Evolutionary conservation across 495 filamentous ascomycete genomes (phyloP).

Genomic region (Sabuloglossum arenarium): DNA sequence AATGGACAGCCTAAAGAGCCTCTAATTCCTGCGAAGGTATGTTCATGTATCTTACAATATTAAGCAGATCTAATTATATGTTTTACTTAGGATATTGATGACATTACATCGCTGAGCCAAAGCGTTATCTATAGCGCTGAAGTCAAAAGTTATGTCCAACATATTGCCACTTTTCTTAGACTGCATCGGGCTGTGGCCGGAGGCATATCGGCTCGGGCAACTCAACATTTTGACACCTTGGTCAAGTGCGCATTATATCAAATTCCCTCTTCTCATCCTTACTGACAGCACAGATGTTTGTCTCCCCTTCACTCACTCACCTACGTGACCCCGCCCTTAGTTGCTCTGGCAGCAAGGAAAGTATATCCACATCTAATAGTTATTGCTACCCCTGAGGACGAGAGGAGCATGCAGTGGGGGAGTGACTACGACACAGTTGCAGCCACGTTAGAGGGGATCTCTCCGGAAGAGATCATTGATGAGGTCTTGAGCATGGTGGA

Average conservation of each 20-base stretch:
- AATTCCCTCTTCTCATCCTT: neutral
- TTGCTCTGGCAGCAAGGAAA: conserved; percentile 68
- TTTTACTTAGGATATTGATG: conserved; percentile 20
- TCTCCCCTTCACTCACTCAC: conserved; percentile 63
- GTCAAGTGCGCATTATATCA: conserved; percentile 24
- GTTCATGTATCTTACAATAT: neutral
- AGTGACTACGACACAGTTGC: conserved; percentile 52
- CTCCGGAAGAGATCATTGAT: conserved; percentile 60
- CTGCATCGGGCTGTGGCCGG: conserved; percentile 66
- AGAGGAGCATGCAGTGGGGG: conserved; percentile 85
- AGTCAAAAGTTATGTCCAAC: conserved; percentile 59
- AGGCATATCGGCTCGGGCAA: conserved; percentile 56
- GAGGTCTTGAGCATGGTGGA: conserved; percentile 55
- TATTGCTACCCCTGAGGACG: conserved; percentile 42
- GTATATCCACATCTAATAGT: conserved; percentile 71
- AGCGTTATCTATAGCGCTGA: conserved; percentile 34
- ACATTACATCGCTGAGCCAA: conserved; percentile 18
- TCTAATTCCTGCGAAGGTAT: neutral
- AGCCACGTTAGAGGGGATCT: conserved; percentile 41
- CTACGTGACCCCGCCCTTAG: conserved; percentile 68
- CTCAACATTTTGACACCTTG: conserved; percentile 49
- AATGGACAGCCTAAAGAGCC: neutral
- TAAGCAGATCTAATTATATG: neutral
- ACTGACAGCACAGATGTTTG: conserved; percentile 26
- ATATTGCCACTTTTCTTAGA: conserved; percentile 67